Conservation (phyloP, 768 basidiomycete species). For the Hysterangium stoloniferum region DNA sequence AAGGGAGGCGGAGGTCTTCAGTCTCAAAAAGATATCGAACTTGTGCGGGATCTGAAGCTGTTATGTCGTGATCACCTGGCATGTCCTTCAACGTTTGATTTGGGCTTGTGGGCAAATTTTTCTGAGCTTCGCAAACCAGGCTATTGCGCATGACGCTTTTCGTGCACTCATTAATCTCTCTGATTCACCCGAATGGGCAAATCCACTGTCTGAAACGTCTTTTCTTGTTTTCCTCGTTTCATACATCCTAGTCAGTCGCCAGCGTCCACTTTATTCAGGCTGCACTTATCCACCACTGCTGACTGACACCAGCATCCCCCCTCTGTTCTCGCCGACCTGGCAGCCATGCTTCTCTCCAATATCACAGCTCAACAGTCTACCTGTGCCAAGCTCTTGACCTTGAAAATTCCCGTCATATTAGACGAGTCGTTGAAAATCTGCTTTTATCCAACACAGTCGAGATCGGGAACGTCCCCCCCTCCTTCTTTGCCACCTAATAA, state of each 20-base stretch:
- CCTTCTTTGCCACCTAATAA: conserved; percentile 65
- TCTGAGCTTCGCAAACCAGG: conserved; percentile 34
- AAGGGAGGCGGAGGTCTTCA: conserved; percentile 46
- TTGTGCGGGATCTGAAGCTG: conserved; percentile 75
- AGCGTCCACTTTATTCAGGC: not conserved
- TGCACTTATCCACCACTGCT: not conserved
- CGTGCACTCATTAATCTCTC: conserved; percentile 90
- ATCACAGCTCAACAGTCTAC: conserved; percentile 67
- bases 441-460: conserved; percentile 69
- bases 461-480: conserved; percentile 69
- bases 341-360: conserved; percentile 97
- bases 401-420: conserved; percentile 58
- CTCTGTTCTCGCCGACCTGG: conserved; percentile 86
- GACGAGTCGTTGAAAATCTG: conserved; percentile 40
- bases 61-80: conserved; percentile 87
- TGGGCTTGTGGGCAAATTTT: conserved; percentile 12
- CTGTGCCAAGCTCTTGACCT: conserved; percentile 52
- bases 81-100: conserved; percentile 17
- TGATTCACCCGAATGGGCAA: conserved; percentile 64
- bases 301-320: conserved; percentile 64
- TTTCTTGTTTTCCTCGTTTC: conserved; percentile 82
- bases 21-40: conserved; percentile 50
- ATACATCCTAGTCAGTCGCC: conserved; percentile 74
- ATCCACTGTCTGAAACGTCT: conserved; percentile 56
- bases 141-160: conserved; percentile 90